These are phyloP conservation scores for Arabidopsis hybrid DNA, from an alignment of 441 rosid species.

Conservation along the genomic window DNA sequence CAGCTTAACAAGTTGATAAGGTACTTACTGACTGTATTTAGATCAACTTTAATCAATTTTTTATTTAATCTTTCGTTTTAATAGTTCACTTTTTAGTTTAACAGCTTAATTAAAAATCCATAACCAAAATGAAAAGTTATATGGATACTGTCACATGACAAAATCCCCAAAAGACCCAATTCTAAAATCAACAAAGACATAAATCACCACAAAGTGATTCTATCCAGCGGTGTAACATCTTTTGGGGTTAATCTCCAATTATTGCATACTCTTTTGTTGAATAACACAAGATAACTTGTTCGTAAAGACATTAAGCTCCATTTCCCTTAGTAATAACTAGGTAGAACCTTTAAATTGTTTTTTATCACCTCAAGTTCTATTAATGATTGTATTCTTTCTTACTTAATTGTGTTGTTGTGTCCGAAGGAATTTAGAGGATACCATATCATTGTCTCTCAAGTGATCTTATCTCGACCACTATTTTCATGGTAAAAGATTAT, in stretches of 20 bases:
- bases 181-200: slow-evolving; percentile 35
- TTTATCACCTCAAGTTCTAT: no score
- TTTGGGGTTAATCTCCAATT: slow-evolving; percentile 43
- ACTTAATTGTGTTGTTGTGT: no score
- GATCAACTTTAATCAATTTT: slow-evolving; percentile 21
- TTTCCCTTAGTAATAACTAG: neutral
- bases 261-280: slow-evolving; percentile 29
- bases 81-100: slow-evolving; percentile 6
- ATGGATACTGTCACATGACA: slow-evolving; percentile 48
- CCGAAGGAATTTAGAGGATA: no score
- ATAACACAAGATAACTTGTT: slow-evolving; percentile 26
- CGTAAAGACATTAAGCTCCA: slow-evolving; percentile 3
- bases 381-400: no score
- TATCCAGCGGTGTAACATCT: slow-evolving; percentile 51
- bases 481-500: no score
- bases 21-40: slow-evolving; percentile 31
- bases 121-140: slow-evolving; percentile 13
- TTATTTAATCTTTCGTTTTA: neutral
- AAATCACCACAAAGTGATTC: slow-evolving; percentile 50
- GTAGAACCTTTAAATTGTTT: no score
- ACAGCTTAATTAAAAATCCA: slow-evolving; percentile 2
- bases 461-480: no score
- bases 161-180: slow-evolving; percentile 38
- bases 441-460: no score
- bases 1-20: slow-evolving; percentile 37